Evolutionary conservation across 306 rosid genomes (phyloP), one percentile per base, ranked within the genome.

Genomic region (Lathyrus sativus): DNA sequence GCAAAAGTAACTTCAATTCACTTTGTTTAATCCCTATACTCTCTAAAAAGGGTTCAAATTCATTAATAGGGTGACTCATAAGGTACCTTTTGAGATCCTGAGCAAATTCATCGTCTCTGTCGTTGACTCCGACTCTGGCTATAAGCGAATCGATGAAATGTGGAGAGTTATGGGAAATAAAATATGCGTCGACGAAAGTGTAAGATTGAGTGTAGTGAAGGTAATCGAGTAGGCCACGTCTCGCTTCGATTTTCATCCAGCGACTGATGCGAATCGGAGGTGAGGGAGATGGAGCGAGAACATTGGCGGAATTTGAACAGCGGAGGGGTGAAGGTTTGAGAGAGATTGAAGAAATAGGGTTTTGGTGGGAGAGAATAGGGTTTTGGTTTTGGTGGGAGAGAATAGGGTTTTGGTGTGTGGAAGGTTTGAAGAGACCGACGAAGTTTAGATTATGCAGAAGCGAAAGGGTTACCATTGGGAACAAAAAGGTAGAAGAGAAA

Each of bases 11-110:
- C 1, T 59, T 71, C 58, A 87, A 63, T 76, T 89, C 86, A 2
- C 82, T 82, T 8, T 78, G 85, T 8, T 44, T 43, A 71, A 91
- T 61, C 12, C 96, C 95, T 57, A 91, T 65, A 75, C 96, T 89
- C 81, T 91, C 97, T 6, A 89, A 70, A 72, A 91, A 89, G 0
- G 96, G 96, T 51, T 91, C 97, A 49, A 85, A 89, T 86, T 91
- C 97, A 18, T 91, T 89, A 12, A 91, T 78, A 38, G 95, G 96
- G 68, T 89, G 65, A 38, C 84, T 85, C 45, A 88, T 81, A 38
- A 91, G 61, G 37, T 79, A 84, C 76, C 80, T 76, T 19, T 61
- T 70, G 31, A 91, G 62, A 11, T 79, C 65, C 3, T 71, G 85
- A 29, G 76, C 66, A 62, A 82, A 83, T 38, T 79, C 87, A 41